These are phyloP conservation scores for Pseudocercospora cruenta DNA, from an alignment of 2,329 filamentous ascomycete genomes.

Conservation along the genomic window DNA sequence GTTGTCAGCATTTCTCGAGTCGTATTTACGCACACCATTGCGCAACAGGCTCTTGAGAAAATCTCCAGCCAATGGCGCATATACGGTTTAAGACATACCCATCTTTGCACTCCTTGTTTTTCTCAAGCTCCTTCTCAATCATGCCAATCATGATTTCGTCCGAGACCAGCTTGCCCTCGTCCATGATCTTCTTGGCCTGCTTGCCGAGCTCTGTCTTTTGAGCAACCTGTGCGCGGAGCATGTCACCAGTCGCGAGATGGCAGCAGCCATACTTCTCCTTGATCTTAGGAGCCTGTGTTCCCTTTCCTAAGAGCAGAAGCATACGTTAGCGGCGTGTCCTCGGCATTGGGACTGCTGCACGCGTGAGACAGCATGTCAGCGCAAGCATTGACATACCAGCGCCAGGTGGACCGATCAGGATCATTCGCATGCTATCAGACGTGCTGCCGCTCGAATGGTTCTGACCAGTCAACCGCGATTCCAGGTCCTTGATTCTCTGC, in stretches of 20 bases:
- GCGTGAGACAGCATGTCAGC: background rate
- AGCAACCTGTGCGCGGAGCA: slow-evolving; percentile 96
- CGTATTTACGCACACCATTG: background rate
- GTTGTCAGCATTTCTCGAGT: slow-evolving; percentile 16
- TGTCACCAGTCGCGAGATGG: slow-evolving; percentile 97
- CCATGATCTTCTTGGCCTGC: slow-evolving; percentile 99
- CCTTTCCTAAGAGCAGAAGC: slow-evolving; percentile 72
- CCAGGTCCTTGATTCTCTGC: slow-evolving; percentile 81
- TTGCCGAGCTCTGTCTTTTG: slow-evolving; percentile 94
- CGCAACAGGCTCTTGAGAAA: background rate
- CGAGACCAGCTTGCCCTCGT: slow-evolving; percentile 93
- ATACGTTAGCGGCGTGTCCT: slow-evolving; percentile 17
- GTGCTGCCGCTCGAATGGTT: slow-evolving; percentile 51
- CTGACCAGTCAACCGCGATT: slow-evolving; percentile 64
- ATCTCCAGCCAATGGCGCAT: slow-evolving; percentile 11
- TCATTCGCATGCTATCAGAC: slow-evolving; percentile 77
- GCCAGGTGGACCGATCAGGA: slow-evolving; percentile 95
- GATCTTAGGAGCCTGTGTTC: slow-evolving; percentile 95
- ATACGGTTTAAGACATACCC: slow-evolving; percentile 64
- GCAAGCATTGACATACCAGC: slow-evolving; percentile 69
- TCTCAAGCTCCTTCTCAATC: slow-evolving; percentile 96
- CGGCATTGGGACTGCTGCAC: slow-evolving; percentile 7
- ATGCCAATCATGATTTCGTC: slow-evolving; percentile 99
- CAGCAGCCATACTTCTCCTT: slow-evolving; percentile 98
- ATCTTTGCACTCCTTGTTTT: slow-evolving; percentile 93